Conservation (phyloP, 768 basidiomycete genomes). For the Auriscalpium orientale region DNA sequence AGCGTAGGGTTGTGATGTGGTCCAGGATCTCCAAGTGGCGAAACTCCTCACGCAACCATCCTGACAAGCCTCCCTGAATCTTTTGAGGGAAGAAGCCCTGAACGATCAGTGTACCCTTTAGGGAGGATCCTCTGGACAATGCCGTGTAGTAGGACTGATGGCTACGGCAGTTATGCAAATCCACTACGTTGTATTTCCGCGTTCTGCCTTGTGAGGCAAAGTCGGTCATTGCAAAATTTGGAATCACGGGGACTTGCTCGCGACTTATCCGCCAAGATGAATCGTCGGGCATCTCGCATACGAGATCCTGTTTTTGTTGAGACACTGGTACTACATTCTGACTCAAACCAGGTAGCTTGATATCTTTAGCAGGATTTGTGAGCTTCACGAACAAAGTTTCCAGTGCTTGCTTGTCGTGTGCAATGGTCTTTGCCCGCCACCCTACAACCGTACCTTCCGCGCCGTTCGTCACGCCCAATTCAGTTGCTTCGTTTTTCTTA, state of each 20-base stretch:
- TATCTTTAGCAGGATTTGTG: neutral
- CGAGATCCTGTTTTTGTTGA: neutral
- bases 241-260: slow-evolving; percentile 11
- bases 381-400: slow-evolving; percentile 13
- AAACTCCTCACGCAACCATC: slow-evolving; percentile 15
- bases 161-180: slow-evolving; percentile 7
- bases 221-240: slow-evolving; percentile 20
- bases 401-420: neutral
- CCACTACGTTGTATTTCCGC: slow-evolving; percentile 8
- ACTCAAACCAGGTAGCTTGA: slow-evolving; percentile 10
- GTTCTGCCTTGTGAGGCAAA: slow-evolving; percentile 18
- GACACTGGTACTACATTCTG: slow-evolving; percentile 14
- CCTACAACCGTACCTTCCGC: slow-evolving; percentile 14
- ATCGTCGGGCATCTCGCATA: slow-evolving; percentile 2
- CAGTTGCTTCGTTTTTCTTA: slow-evolving; percentile 17
- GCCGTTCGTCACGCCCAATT: slow-evolving; percentile 19
- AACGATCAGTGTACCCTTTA: slow-evolving; percentile 13
- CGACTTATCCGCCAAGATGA: neutral
- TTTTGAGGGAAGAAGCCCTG: slow-evolving; percentile 5
- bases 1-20: slow-evolving; percentile 5
- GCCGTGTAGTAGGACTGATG: slow-evolving; percentile 17
- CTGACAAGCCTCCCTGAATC: slow-evolving; percentile 6
- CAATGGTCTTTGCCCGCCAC: slow-evolving; percentile 2
- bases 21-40: slow-evolving; percentile 7
- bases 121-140: slow-evolving; percentile 13